Conservation (phyloP, 805 yeast genomes). For the Candida cerambycidarum region DNA sequence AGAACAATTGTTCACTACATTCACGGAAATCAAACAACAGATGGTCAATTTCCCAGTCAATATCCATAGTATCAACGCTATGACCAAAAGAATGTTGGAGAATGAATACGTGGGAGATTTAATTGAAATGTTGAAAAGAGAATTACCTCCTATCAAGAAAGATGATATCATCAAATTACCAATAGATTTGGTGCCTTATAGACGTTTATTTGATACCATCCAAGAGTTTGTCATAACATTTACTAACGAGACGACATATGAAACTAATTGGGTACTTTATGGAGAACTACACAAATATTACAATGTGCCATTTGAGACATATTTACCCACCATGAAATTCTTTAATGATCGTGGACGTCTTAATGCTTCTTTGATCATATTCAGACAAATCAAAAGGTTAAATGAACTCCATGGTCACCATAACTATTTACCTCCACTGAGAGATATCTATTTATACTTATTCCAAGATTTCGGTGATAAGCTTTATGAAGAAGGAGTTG, state of each 20-base stretch:
- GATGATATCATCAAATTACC: constrained; percentile 30
- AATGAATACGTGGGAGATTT: constrained; percentile 41
- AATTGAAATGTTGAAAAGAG: constrained; percentile 41
- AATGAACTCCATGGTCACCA: constrained; percentile 50
- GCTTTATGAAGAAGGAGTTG: constrained; percentile 63
- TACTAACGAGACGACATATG: constrained; percentile 28
- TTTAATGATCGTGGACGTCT: constrained; percentile 56
- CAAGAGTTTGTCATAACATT: constrained; percentile 32
- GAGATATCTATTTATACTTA: constrained; percentile 58
- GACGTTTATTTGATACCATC: constrained; percentile 26
- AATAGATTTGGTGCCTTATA: constrained; percentile 24
- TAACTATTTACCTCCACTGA: constrained; percentile 29
- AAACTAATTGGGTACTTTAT: constrained; percentile 60
- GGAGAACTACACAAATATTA: constrained; percentile 57
- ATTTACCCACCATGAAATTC: constrained; percentile 56
- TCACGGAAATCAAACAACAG: constrained; percentile 37
- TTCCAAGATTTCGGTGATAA: constrained; percentile 61
- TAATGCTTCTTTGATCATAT: constrained; percentile 60
- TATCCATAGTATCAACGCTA: constrained; percentile 27
- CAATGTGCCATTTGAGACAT: constrained; percentile 56
- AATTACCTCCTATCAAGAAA: constrained; percentile 35
- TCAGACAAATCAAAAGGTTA: constrained; percentile 57
- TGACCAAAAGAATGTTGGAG: constrained; percentile 29
- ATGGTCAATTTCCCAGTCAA: constrained; percentile 28
- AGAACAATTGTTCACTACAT: constrained; percentile 27